These are phyloP conservation scores for Aspergillus udagawae DNA, from an alignment of 2,329 filamentous ascomycete species.

Conservation along the genomic window DNA sequence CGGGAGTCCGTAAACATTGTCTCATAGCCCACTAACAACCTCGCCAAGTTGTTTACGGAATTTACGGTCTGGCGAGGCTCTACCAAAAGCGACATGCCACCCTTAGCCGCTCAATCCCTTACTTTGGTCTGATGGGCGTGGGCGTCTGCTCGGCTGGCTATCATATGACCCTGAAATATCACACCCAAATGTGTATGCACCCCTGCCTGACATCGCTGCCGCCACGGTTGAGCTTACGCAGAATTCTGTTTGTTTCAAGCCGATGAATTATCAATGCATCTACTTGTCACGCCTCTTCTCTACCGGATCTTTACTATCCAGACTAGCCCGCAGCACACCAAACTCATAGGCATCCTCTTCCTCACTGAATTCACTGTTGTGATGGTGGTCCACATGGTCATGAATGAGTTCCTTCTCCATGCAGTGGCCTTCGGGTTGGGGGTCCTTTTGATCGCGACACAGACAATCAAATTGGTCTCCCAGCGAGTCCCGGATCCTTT, in stretches of 20 bases:
- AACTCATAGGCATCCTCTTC: constrained; percentile 17
- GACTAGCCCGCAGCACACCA: constrained; percentile 20
- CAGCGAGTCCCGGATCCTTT: constrained; percentile 27
- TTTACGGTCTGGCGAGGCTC: constrained; percentile 35
- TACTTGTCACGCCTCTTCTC: constrained; percentile 40
- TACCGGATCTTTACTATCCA: constrained; percentile 40
- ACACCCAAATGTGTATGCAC: constrained; percentile 29
- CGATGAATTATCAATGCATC: constrained; percentile 43
- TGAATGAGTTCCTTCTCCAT: constrained; percentile 43
- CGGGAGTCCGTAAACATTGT: neutral
- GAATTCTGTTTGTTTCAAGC: constrained; percentile 16
- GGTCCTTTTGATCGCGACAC: constrained; percentile 33
- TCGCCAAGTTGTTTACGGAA: constrained; percentile 33
- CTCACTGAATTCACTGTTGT: constrained; percentile 24
- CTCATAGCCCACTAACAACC: neutral
- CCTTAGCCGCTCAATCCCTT: constrained; percentile 30
- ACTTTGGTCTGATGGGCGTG: constrained; percentile 37
- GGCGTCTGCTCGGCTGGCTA: constrained; percentile 27
- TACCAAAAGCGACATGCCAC: constrained; percentile 15
- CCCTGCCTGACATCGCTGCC: neutral
- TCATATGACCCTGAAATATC: constrained; percentile 31
- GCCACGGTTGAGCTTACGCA: neutral
- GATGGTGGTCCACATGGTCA: constrained; percentile 42
- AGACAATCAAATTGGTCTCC: constrained; percentile 28
- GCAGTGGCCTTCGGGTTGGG: constrained; percentile 34